These are phyloP conservation scores for Phyllosticta citribraziliensis DNA, from an alignment of 2,329 filamentous ascomycete species.

Conservation along the genomic window DNA sequence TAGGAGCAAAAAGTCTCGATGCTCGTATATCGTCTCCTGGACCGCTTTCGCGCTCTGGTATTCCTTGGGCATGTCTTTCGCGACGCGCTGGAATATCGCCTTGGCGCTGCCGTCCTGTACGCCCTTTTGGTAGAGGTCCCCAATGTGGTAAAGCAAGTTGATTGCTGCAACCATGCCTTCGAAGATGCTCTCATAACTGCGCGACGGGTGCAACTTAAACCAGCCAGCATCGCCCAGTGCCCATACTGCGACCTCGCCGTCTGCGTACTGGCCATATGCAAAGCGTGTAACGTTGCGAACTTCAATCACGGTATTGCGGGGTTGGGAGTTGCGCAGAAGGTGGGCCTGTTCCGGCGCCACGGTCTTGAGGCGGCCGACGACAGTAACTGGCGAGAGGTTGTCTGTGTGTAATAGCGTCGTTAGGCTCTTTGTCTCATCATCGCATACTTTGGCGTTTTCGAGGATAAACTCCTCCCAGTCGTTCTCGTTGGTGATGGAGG, in stretches of 20 bases:
- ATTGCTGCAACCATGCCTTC: slow-evolving; percentile 54
- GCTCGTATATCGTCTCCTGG: slow-evolving; percentile 22
- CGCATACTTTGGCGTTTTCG: slow-evolving; percentile 50
- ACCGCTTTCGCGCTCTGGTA: slow-evolving; percentile 20
- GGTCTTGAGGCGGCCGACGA: slow-evolving; percentile 48
- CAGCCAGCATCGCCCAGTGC: slow-evolving; percentile 55
- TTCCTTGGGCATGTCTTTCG: slow-evolving; percentile 18
- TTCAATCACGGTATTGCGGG: slow-evolving; percentile 33
- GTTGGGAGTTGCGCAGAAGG: slow-evolving; percentile 6
- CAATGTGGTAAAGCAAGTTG: slow-evolving; percentile 52
- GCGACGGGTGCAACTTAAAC: slow-evolving; percentile 56
- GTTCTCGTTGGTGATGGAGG: slow-evolving; percentile 32
- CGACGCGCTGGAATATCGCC: slow-evolving; percentile 24
- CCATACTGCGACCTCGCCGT: slow-evolving; percentile 53
- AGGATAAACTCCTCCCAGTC: slow-evolving; percentile 56
- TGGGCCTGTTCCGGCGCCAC: slow-evolving; percentile 19
- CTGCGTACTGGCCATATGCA: slow-evolving; percentile 44
- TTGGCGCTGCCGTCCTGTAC: slow-evolving; percentile 14
- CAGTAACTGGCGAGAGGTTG: slow-evolving; percentile 48
- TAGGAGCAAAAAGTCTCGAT: slow-evolving; percentile 35
- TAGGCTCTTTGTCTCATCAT: slow-evolving; percentile 39
- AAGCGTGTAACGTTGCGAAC: slow-evolving; percentile 42
- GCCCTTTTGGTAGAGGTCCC: slow-evolving; percentile 43
- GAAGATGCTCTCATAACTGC: slow-evolving; percentile 47
- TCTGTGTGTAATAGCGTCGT: slow-evolving; percentile 54